Percentiles rank a stretch among this genome's conserved stretches.
These are phyloP conservation scores for Ustilago trichophora DNA, from an alignment of 1,284 basidiomycete genomes.

Conservation along the genomic window DNA sequence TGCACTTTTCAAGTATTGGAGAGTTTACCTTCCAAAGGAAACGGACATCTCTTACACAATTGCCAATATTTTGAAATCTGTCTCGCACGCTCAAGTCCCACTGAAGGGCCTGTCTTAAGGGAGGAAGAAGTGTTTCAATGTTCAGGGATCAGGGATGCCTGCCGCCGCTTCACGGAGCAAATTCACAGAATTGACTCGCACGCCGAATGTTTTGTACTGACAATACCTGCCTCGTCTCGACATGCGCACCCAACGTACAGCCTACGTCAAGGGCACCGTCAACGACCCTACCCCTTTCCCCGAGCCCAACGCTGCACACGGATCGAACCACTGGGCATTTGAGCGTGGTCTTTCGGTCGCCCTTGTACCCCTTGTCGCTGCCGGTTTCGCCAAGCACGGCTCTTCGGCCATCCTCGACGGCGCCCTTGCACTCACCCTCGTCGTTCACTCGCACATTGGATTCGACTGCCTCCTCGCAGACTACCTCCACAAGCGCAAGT, in stretches of 20 bases:
- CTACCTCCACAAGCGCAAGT: conserved; percentile 94
- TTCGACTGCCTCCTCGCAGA: conserved; percentile 71
- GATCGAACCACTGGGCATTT: conserved; percentile 97
- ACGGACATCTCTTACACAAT: too few relatives aligned
- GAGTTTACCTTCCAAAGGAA: too few relatives aligned
- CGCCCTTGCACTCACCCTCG: conserved; percentile 81
- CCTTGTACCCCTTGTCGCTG: conserved; percentile 78
- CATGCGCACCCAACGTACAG: conserved; percentile 71
- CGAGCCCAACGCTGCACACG: conserved; percentile 75
- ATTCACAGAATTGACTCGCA: too few relatives aligned
- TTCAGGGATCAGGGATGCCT: too few relatives aligned
- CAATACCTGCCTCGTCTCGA: too few relatives aligned
- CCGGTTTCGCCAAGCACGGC: conserved; percentile 65
- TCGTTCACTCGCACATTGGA: conserved; percentile 93
- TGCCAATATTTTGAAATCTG: too few relatives aligned
- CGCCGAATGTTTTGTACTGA: too few relatives aligned
- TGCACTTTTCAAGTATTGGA: too few relatives aligned
- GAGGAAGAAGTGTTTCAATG: too few relatives aligned
- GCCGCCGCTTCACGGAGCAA: too few relatives aligned
- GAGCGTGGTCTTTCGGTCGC: conserved; percentile 88
- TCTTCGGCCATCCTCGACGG: conserved; percentile 75
- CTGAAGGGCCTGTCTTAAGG: too few relatives aligned
- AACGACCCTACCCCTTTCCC: conserved; percentile 95
- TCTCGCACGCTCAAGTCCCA: too few relatives aligned
- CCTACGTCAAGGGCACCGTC: conserved; percentile 89